These are phyloP conservation scores for Tolypocladium inflatum DNA, from an alignment of 2,329 filamentous ascomycete genomes.

Conservation along the genomic window DNA sequence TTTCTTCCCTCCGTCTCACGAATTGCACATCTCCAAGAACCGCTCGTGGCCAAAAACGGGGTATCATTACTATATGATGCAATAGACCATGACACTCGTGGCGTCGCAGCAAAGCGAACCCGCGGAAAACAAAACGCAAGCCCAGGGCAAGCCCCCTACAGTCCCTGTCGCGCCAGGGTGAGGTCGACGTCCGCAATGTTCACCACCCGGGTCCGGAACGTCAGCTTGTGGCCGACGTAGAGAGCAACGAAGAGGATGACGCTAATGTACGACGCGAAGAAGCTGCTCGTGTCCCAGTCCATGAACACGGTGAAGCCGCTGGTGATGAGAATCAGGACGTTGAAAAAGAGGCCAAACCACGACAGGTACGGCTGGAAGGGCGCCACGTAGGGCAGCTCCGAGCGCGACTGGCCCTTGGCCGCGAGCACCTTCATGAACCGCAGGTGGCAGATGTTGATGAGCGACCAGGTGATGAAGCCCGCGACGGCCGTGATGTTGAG, in stretches of 20 bases:
- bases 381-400: constrained; percentile 50
- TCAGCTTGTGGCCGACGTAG: constrained; percentile 51
- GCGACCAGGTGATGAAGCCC: constrained; percentile 62
- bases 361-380: constrained; percentile 54
- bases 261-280: constrained; percentile 57
- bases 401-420: constrained; percentile 46
- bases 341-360: constrained; percentile 58
- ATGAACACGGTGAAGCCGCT: constrained; percentile 63
- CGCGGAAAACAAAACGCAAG: background rate
- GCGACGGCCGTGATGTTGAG: constrained; percentile 61
- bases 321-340: constrained; percentile 53
- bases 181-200: constrained; percentile 26
- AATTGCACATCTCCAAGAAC: background rate
- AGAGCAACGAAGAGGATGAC: constrained; percentile 53
- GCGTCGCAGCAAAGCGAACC: background rate
- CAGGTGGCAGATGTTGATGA: constrained; percentile 55
- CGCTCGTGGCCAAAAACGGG: background rate
- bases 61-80: background rate
- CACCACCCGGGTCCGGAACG: constrained; percentile 28
- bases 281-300: constrained; percentile 47
- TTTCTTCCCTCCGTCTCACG: too few relatives aligned
- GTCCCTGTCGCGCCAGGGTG: background rate
- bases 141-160: background rate
- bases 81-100: background rate
- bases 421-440: constrained; percentile 53